phyloP scores from a whole-genome alignment of 2,329 filamentous ascomycete genomes.

The Monilinia polystroma region DNA sequence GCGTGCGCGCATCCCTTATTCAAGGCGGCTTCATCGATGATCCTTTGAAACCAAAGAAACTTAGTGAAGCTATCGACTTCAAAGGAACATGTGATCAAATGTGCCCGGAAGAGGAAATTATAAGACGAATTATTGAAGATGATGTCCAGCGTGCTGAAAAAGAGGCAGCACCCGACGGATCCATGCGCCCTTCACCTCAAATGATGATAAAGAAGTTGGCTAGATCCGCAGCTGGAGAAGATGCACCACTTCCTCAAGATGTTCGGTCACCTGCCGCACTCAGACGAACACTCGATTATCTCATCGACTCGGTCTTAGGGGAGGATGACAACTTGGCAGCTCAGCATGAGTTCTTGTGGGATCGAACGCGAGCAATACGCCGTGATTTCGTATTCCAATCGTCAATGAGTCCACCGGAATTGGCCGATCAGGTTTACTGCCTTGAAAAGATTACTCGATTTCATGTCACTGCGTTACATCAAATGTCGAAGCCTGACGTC shows the following conservation, averaged over 20 bases:
- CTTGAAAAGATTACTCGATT: slow-evolving; percentile 66
- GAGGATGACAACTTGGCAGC: slow-evolving; percentile 53
- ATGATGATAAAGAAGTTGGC: slow-evolving; percentile 68
- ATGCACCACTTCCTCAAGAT: slow-evolving; percentile 66
- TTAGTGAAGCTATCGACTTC: slow-evolving; percentile 64
- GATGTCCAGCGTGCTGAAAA: slow-evolving; percentile 59
- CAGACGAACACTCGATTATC: slow-evolving; percentile 60
- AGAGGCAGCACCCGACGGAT: slow-evolving; percentile 43
- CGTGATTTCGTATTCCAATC: slow-evolving; percentile 69
- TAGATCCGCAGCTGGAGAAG: slow-evolving; percentile 66
- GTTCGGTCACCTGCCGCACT: slow-evolving; percentile 61
- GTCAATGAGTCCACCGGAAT: slow-evolving; percentile 53
- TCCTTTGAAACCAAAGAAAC: slow-evolving; percentile 59
- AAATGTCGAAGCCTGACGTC: slow-evolving; percentile 57
- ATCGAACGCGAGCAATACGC: slow-evolving; percentile 65
- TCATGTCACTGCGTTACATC: slow-evolving; percentile 63
- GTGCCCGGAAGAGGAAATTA: slow-evolving; percentile 67
- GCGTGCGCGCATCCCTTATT: slow-evolving; percentile 57
- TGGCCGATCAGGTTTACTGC: slow-evolving; percentile 59
- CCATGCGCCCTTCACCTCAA: slow-evolving; percentile 48
- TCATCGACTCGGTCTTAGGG: slow-evolving; percentile 58
- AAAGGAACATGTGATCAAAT: slow-evolving; percentile 68
- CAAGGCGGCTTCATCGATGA: slow-evolving; percentile 63
- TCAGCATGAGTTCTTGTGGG: slow-evolving; percentile 66
- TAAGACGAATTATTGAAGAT: slow-evolving; percentile 60